Conservation (phyloP, 176 grass and related monocot species). For the Bolboschoenus planiculmis region DNA sequence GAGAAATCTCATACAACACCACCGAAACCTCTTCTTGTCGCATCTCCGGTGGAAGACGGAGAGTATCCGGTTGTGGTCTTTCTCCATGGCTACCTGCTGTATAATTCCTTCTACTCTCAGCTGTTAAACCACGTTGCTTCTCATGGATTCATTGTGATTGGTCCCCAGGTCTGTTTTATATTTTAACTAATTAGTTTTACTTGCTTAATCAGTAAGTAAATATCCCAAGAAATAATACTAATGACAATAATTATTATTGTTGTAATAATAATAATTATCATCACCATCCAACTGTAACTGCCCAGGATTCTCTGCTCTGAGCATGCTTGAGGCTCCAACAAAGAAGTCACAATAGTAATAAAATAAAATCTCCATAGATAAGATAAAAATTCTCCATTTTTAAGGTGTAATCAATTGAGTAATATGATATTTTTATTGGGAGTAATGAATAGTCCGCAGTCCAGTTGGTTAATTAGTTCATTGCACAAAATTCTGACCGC, state of each 20-base stretch:
- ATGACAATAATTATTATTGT: not conserved
- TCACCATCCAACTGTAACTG: too few species aligned
- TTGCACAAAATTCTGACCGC: not conserved
- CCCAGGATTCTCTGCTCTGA: not conserved
- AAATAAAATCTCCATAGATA: too few species aligned
- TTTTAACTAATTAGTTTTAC: not conserved
- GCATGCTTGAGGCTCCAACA: not conserved
- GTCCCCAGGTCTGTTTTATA: conserved; percentile 44
- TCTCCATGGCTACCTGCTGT: conserved; percentile 57
- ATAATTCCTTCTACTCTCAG: conserved; percentile 91
- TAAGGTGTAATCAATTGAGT: not conserved
- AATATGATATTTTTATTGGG: not conserved
- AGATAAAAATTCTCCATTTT: not conserved
- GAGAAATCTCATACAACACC: conserved; percentile 14
- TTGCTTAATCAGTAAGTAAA: not conserved
- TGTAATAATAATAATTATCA: too few species aligned
- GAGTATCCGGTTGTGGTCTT: conserved; percentile 78
- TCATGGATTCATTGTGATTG: conserved; percentile 69
- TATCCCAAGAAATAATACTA: not conserved
- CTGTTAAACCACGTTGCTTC: conserved; percentile 63
- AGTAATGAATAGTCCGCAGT: not conserved
- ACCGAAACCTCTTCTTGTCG: conserved; percentile 56
- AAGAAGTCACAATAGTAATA: not conserved
- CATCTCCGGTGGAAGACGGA: conserved; percentile 43
- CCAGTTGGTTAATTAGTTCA: not conserved